phyloP scores from a whole-genome alignment of 352 stramenopile genomes.

The Phytopythium kandeliae region DNA sequence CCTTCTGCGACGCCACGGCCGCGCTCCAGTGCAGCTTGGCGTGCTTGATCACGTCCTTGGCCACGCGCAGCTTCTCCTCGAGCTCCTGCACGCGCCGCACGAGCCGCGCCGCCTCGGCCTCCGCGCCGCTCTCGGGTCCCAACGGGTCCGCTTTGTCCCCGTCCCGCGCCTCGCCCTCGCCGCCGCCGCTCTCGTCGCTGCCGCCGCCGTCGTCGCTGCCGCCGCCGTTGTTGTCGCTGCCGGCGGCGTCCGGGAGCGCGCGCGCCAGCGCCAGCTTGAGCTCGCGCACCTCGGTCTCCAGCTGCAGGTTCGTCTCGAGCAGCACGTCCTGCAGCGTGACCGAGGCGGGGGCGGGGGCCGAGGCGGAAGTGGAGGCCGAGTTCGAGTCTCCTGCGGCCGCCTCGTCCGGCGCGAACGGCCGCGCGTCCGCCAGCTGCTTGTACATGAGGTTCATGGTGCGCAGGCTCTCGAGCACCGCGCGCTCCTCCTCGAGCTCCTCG shows the following conservation, averaged over 20 bases:
- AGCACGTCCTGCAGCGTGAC: slow-evolving; percentile 47
- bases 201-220: slow-evolving; percentile 15
- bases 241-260: slow-evolving; percentile 12
- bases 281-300: slow-evolving; percentile 35
- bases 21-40: slow-evolving; percentile 62
- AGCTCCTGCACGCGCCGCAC: slow-evolving; percentile 31
- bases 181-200: slow-evolving; percentile 14
- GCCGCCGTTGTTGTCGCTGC: slow-evolving; percentile 16
- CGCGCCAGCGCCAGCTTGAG: slow-evolving; percentile 26
- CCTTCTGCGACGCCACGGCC: slow-evolving; percentile 57
- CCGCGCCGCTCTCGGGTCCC: too few relatives aligned
- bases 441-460: slow-evolving; percentile 63
- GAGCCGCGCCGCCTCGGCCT: too few relatives aligned
- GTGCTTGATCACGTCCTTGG: slow-evolving; percentile 50
- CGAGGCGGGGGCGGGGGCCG: neutral
- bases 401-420: slow-evolving; percentile 31
- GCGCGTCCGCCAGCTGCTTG: slow-evolving; percentile 64
- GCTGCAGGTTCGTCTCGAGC: slow-evolving; percentile 47
- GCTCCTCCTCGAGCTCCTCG: slow-evolving; percentile 62
- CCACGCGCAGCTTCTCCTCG: slow-evolving; percentile 39
- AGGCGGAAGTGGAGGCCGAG: slow-evolving; percentile 9
- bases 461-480: slow-evolving; percentile 58
- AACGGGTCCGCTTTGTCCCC: too few relatives aligned
- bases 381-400: slow-evolving; percentile 16
- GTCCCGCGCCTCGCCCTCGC: too few relatives aligned